phyloP scores from a whole-genome alignment of 1,284 basidiomycete species.

The Exobasidium rhododendri region DNA sequence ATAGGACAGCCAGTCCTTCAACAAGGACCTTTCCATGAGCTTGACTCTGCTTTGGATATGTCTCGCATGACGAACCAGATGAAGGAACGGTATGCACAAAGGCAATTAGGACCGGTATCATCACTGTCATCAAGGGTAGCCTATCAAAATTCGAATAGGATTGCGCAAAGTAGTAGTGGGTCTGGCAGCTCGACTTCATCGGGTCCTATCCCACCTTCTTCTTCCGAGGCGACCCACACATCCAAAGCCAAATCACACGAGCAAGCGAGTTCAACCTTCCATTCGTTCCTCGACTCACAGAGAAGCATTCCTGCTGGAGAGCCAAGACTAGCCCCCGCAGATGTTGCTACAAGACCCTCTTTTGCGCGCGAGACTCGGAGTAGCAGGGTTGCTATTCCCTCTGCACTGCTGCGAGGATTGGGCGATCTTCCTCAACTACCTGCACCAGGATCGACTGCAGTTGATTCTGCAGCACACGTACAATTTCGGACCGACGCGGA shows the following conservation, averaged over 20 bases:
- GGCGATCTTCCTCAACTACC: slow-evolving; percentile 17
- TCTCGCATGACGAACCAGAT: not conserved
- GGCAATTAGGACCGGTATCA: not conserved
- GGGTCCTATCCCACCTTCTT: not conserved
- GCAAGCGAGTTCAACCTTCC: too few relatives aligned
- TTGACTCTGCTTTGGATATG: not conserved
- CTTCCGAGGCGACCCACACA: not conserved
- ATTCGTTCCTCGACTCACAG: too few relatives aligned
- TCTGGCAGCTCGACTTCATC: not conserved
- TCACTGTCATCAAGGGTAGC: too few relatives aligned
- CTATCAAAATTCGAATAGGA: not conserved
- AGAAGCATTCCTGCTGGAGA: too few relatives aligned
- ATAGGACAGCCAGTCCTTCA: not conserved
- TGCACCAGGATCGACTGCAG: not conserved
- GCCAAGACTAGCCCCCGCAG: too few relatives aligned
- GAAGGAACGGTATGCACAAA: not conserved
- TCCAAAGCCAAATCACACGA: not conserved
- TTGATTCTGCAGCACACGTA: not conserved
- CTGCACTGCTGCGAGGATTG: slow-evolving; percentile 9
- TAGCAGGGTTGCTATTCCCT: slow-evolving; percentile 7
- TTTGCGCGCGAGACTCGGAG: not conserved
- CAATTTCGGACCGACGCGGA: not conserved
- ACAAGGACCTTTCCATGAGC: not conserved
- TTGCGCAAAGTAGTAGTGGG: not conserved
- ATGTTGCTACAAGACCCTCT: not conserved